phyloP scores from a whole-genome alignment of 768 basidiomycete genomes.

The Lactarius hatsudake region DNA sequence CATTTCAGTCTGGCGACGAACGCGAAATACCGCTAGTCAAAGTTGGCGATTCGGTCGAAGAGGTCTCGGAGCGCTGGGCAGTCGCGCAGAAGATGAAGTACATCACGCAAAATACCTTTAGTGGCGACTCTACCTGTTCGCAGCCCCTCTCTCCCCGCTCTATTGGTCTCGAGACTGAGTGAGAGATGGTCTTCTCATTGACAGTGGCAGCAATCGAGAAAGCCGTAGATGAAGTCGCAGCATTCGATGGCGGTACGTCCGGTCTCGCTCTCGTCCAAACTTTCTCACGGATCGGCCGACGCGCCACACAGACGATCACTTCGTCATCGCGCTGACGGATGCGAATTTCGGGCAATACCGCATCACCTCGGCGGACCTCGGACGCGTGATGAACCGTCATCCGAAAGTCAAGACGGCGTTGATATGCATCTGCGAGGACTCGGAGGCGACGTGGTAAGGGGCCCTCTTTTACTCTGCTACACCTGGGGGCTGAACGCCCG shows the following conservation, averaged over 20 bases:
- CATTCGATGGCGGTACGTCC: conserved; percentile 55
- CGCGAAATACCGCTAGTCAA: conserved; percentile 54
- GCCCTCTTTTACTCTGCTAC: background rate
- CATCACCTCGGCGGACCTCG: conserved; percentile 58
- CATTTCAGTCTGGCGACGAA: conserved; percentile 57
- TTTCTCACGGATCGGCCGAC: background rate
- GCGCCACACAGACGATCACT: conserved; percentile 55
- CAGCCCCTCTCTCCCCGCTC: background rate
- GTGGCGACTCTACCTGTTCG: conserved; percentile 65
- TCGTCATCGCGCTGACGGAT: conserved; percentile 69
- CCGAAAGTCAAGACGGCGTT: conserved; percentile 66
- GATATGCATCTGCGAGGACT: conserved; percentile 68
- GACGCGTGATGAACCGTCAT: conserved; percentile 53
- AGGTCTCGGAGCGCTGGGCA: conserved; percentile 62
- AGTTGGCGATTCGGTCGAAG: conserved; percentile 46
- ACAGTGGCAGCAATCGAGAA: conserved; percentile 64
- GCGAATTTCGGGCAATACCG: conserved; percentile 65
- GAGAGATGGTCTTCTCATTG: background rate
- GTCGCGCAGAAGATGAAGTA: conserved; percentile 67
- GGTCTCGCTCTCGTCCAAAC: background rate
- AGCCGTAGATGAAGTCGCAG: conserved; percentile 56
- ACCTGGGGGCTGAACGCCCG: background rate
- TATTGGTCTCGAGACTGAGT: conserved; percentile 11
- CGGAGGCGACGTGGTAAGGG: conserved; percentile 57
- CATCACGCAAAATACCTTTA: conserved; percentile 65